A percentile compares a stretch with the other conserved stretches of the same genome.
Conservation (phyloP, 2,329 filamentous ascomycete genomes). For the Sporothrix sp. region DNA sequence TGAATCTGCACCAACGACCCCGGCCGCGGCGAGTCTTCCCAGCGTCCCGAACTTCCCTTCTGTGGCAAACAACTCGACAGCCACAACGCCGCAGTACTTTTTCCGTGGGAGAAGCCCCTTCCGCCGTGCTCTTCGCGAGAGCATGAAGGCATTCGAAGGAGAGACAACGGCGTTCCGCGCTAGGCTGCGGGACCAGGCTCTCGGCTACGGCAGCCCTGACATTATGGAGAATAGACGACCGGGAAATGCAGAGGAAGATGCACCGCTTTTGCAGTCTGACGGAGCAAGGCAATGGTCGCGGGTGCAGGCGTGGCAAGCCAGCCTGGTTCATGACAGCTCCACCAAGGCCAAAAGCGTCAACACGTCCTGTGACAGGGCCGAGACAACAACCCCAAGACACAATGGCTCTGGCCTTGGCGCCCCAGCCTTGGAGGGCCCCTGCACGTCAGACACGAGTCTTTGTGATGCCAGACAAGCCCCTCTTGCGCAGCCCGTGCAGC, state of each 20-base stretch:
- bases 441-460: not conserved
- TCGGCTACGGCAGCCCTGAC: not conserved
- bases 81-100: slow-evolving; percentile 26
- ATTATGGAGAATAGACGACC: not conserved
- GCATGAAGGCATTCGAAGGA: slow-evolving; percentile 31
- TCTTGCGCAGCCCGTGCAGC: not conserved
- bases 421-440: not conserved
- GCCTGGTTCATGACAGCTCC: slow-evolving; percentile 11
- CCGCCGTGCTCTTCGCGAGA: slow-evolving; percentile 40
- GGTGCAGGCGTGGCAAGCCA: slow-evolving; percentile 17
- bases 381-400: not conserved
- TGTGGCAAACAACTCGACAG: not conserved
- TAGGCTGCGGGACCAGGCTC: not conserved
- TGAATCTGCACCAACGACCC: slow-evolving; percentile 12
- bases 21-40: not conserved
- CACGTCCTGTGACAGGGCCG: slow-evolving; percentile 1
- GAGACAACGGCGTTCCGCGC: not conserved
- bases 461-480: not conserved
- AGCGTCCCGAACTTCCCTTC: not conserved
- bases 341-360: slow-evolving; percentile 8
- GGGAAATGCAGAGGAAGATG: slow-evolving; percentile 6
- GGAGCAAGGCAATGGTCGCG: slow-evolving; percentile 16
- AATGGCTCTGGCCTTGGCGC: not conserved
- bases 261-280: slow-evolving; percentile 12
- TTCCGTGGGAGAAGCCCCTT: slow-evolving; percentile 48